Percentiles rank a stretch among this genome's conserved stretches.
Evolutionary conservation across 2,329 filamentous ascomycete species (phyloP).

Genomic region (Pseudogymnoascus sp.): DNA sequence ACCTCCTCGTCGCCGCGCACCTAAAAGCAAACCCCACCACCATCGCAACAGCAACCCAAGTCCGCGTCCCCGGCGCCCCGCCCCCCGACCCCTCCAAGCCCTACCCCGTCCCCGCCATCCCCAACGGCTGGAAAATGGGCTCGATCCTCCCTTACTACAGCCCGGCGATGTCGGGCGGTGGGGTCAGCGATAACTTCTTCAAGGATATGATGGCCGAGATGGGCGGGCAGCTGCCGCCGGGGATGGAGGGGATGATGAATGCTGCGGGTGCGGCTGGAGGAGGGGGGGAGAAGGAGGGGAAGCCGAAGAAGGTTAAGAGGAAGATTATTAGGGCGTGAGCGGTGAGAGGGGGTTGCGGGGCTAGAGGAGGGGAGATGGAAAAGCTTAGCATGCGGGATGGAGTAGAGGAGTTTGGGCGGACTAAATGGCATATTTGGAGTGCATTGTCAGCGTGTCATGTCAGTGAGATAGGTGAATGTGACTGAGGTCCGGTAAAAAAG

Average conservation of each 20-base stretch:
- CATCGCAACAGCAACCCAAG: conserved; percentile 59
- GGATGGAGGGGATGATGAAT: conserved; percentile 45
- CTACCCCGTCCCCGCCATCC: conserved; percentile 65
- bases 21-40: conserved; percentile 71
- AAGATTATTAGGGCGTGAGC: conserved; percentile 24
- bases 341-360: not conserved
- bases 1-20: conserved; percentile 69
- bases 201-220: conserved; percentile 98
- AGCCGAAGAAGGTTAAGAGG: conserved; percentile 43
- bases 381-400: not conserved
- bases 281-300: conserved; percentile 25
- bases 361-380: not conserved
- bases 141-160: conserved; percentile 79
- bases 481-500: not conserved
- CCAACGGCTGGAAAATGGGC: conserved; percentile 85
- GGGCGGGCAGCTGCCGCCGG: conserved; percentile 37
- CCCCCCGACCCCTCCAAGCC: conserved; percentile 56
- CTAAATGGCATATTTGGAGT: not conserved
- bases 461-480: not conserved
- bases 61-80: conserved; percentile 63
- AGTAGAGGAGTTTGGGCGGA: not conserved
- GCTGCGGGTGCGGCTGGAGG: conserved; percentile 30
- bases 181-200: conserved; percentile 87
- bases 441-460: not conserved
- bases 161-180: conserved; percentile 82